Evolutionary conservation across 805 yeast genomes (phyloP).

Genomic region (Isabelozyma rhagii): DNA sequence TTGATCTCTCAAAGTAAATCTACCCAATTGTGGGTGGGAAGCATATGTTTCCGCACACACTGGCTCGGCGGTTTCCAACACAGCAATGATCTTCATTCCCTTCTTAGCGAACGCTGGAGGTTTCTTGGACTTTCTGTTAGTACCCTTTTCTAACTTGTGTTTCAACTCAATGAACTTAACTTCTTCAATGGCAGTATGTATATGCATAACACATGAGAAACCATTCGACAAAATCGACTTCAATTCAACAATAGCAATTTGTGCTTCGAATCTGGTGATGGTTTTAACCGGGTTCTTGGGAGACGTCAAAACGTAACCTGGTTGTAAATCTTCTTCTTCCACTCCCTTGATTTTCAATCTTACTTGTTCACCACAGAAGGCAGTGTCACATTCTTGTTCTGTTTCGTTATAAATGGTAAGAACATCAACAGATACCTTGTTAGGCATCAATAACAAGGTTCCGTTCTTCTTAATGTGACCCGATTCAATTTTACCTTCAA

Average conservation of each 20-base stretch:
- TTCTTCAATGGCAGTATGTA: slow-evolving; percentile 98
- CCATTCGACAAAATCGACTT: slow-evolving; percentile 94
- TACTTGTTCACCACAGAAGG: slow-evolving; percentile 96
- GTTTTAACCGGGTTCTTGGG: slow-evolving; percentile 85
- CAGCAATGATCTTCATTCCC: slow-evolving; percentile 97
- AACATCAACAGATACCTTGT: slow-evolving; percentile 78
- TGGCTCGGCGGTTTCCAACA: slow-evolving; percentile 79
- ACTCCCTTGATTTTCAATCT: slow-evolving; percentile 90
- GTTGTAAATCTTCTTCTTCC: slow-evolving; percentile 92
- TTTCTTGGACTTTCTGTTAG: slow-evolving; percentile 93
- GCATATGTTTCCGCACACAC: slow-evolving; percentile 91
- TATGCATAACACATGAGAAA: slow-evolving; percentile 96
- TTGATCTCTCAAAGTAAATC: slow-evolving; percentile 98
- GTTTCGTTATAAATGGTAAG: slow-evolving; percentile 89
- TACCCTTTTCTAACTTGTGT: slow-evolving; percentile 94
- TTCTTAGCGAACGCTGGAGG: slow-evolving; percentile 98
- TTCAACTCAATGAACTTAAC: slow-evolving; percentile 75
- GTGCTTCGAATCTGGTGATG: slow-evolving; percentile 89
- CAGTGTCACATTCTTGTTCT: slow-evolving; percentile 87
- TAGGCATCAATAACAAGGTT: slow-evolving; percentile 86
- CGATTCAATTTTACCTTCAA: slow-evolving; percentile 97
- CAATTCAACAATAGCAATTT: slow-evolving; percentile 94
- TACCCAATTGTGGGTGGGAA: slow-evolving; percentile 93
- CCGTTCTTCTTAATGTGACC: slow-evolving; percentile 86
- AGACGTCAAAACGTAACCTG: slow-evolving; percentile 90